A percentile compares a stretch with the other conserved stretches of the same genome.
Evolutionary conservation across 495 filamentous ascomycete species (phyloP).

Genomic region (Ramalina peruviana): DNA sequence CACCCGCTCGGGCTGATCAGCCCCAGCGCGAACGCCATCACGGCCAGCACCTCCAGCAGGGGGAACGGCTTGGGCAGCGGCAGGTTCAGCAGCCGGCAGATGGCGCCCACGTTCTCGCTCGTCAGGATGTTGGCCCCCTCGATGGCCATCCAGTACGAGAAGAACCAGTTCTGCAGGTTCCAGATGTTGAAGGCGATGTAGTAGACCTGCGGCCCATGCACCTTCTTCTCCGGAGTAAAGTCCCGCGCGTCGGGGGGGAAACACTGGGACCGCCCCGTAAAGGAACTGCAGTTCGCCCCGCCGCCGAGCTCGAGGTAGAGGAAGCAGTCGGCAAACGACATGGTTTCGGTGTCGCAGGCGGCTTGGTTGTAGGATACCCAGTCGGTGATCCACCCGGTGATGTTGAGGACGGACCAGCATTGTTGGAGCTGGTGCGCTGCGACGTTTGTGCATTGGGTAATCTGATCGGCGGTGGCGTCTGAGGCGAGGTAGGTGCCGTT

Average conservation of each 20-base stretch:
- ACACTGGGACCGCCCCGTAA: not conserved
- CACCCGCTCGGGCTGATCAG: conserved; percentile 5
- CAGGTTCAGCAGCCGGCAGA: not conserved
- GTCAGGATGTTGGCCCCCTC: not conserved
- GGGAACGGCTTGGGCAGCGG: not conserved
- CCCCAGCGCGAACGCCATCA: conserved; percentile 1
- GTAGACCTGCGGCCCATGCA: not conserved
- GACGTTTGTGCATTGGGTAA: not conserved
- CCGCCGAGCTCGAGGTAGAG: not conserved
- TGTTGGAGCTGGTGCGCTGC: conserved; percentile 3
- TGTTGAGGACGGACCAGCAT: conserved; percentile 8
- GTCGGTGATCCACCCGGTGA: conserved; percentile 4
- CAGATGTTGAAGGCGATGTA: conserved; percentile 5
- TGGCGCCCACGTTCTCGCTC: not conserved
- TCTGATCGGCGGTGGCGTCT: conserved; percentile 2
- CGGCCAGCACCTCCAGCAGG: not conserved
- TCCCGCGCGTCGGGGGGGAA: not conserved
- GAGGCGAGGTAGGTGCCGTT: not conserved
- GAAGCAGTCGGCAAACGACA: conserved; percentile 5
- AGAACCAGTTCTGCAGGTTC: conserved; percentile 1
- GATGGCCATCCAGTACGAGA: not conserved
- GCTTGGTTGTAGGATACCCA: conserved; percentile 6
- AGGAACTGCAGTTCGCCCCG: not conserved
- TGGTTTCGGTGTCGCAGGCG: conserved; percentile 1
- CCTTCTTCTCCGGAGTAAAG: not conserved